Conservation (phyloP, 1,284 basidiomycete species). For the Psilocybe mexicana region DNA sequence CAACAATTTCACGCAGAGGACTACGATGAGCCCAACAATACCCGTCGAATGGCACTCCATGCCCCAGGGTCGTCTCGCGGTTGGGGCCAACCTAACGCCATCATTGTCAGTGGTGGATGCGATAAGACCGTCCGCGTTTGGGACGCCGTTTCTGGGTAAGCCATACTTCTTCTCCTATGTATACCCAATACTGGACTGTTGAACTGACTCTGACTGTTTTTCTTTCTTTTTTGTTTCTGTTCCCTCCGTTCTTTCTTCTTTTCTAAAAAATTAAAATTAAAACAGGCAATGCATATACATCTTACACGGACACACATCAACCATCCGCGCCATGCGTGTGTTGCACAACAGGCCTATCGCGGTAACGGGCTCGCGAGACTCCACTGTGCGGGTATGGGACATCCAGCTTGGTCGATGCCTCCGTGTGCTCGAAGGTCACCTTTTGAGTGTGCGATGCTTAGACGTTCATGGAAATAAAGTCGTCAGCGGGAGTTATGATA, state of each 20-base stretch:
- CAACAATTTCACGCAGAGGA: neutral
- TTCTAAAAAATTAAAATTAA: neutral
- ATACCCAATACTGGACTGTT: neutral
- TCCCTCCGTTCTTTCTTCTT: neutral
- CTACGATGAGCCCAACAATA: neutral
- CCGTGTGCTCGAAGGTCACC: conserved; percentile 79
- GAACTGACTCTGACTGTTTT: neutral
- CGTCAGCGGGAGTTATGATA: conserved; percentile 91
- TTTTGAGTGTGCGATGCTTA: conserved; percentile 83
- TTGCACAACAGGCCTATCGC: conserved; percentile 87
- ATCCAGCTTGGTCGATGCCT: conserved; percentile 76
- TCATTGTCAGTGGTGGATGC: conserved; percentile 92
- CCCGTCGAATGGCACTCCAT: conserved; percentile 49
- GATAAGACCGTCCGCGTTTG: conserved; percentile 90
- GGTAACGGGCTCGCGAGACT: conserved; percentile 88
- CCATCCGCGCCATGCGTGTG: conserved; percentile 90
- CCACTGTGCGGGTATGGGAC: conserved; percentile 92
- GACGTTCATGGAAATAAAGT: conserved; percentile 83
- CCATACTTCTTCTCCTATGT: conserved; percentile 13
- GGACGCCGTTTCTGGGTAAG: conserved; percentile 85
- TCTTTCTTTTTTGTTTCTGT: neutral
- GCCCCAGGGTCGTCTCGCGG: conserved; percentile 62
- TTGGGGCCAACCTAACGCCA: conserved; percentile 60
- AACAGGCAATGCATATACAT: conserved; percentile 76
- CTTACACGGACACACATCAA: conserved; percentile 86